Evolutionary conservation across 2,329 filamentous ascomycete genomes (phyloP), one percentile per base, ranked within the genome.

Genomic region (Fusarium veterinarium): DNA sequence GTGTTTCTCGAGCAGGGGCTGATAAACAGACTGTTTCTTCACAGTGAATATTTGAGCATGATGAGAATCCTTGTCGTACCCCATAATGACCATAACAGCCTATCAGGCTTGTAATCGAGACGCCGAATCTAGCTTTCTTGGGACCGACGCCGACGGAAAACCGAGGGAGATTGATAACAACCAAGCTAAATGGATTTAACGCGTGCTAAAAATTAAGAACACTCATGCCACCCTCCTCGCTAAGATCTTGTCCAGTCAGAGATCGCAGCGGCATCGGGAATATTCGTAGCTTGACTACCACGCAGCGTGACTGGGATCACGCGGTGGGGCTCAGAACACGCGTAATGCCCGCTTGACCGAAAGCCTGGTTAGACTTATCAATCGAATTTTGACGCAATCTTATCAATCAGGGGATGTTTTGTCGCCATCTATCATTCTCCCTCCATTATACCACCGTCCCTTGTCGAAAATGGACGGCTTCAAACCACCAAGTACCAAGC

Each of bases 31-130:
- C 31, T 42, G 10, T 31, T 42, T 56, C 9, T 44, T 33, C 12
- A 44, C 52, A 11, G 28, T 33, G 52, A 56, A 56, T 6, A 44
- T 16, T 56, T 8, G 2, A 11, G 0, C 4, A 23, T 17, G 4
- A 19, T 11, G 0, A 14, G 0, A 0, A 44, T 16, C 28, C 38
- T n/a, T 25, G 30, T 1, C 1, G 1, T 0, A 7, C 0, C 17
- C 53, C 30, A 28, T 9, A n/a, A 13, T 3, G 12, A 6, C 10
- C 5, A 20, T 0, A 2, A 2, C 6, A 45, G 12, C 53, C 53
- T 45, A 56, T 45, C n/a, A 56, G 3, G 7, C 3, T 42, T 12
- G 12, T 17, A 7, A 6, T 31, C 2, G 1, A 14, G 12, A 6
- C 9, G 3, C n/a, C 30, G 10, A 56, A 38, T 23, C 53, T 56